Conservation (phyloP, 2,329 filamentous ascomycete genomes). For the Lasiodiplodia gonubiensis region DNA sequence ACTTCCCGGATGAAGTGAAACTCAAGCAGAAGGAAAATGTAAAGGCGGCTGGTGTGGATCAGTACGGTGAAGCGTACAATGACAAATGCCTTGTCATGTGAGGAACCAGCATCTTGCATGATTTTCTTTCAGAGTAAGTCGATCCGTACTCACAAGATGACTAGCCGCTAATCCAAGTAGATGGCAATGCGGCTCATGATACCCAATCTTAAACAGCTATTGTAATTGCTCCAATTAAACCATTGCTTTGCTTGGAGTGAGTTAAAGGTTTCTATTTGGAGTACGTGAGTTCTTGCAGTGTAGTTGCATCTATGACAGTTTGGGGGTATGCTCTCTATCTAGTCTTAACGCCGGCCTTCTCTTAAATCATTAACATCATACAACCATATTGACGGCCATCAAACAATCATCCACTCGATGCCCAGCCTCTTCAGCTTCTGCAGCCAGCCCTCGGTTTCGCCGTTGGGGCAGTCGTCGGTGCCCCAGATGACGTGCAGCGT, state of each 20-base stretch:
- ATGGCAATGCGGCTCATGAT: background rate
- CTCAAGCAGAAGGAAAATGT: constrained; percentile 70
- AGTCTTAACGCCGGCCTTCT: background rate
- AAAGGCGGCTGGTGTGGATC: constrained; percentile 73
- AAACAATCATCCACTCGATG: constrained; percentile 31
- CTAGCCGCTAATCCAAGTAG: background rate
- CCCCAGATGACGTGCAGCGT: constrained; percentile 45
- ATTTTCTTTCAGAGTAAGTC: background rate
- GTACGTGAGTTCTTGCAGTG: background rate
- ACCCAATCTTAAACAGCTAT: background rate
- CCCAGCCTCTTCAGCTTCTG: constrained; percentile 15
- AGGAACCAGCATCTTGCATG: background rate
- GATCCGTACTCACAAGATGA: background rate
- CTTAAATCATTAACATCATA: background rate
- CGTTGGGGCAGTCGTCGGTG: constrained; percentile 34
- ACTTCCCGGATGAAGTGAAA: constrained; percentile 77
- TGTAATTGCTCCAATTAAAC: background rate
- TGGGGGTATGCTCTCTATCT: background rate
- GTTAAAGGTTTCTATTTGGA: background rate
- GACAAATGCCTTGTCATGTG: constrained; percentile 67
- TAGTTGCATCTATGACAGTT: background rate
- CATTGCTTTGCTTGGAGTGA: background rate
- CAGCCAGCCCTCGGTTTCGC: constrained; percentile 19
- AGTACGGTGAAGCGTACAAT: constrained; percentile 71
- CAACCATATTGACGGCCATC: background rate